Evolutionary conservation across 2,329 filamentous ascomycete species (phyloP).

Genomic region (Pyrenophora graminea): DNA sequence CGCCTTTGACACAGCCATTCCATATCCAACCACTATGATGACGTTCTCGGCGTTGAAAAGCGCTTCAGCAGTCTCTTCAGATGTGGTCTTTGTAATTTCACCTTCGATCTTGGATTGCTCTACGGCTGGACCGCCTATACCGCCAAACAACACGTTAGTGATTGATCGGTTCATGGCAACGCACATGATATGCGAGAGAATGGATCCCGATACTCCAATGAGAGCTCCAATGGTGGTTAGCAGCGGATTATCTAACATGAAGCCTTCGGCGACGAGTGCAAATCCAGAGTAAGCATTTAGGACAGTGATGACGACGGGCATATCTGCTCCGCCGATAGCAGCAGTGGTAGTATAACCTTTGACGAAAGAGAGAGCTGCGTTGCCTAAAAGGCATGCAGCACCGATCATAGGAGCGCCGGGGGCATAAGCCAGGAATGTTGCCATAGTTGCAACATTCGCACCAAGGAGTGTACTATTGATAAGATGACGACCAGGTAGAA

Average conservation of each 20-base stretch:
- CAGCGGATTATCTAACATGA: slow-evolving; percentile 88
- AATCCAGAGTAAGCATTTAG: slow-evolving; percentile 91
- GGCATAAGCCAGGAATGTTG: slow-evolving; percentile 79
- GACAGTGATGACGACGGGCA: slow-evolving; percentile 90
- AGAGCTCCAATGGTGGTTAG: slow-evolving; percentile 83
- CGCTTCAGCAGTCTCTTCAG: slow-evolving; percentile 80
- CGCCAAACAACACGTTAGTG: slow-evolving; percentile 88
- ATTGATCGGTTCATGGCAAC: slow-evolving; percentile 90
- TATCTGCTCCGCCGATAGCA: slow-evolving; percentile 89
- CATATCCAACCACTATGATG: slow-evolving; percentile 89
- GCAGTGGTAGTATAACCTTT: slow-evolving; percentile 88
- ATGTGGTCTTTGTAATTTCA: slow-evolving; percentile 73
- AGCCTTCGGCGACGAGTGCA: slow-evolving; percentile 84
- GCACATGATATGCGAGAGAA: slow-evolving; percentile 71
- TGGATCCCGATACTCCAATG: slow-evolving; percentile 86
- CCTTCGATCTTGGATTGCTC: slow-evolving; percentile 78
- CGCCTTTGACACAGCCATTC: slow-evolving; percentile 92
- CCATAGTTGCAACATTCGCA: slow-evolving; percentile 80
- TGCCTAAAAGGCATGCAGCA: slow-evolving; percentile 75
- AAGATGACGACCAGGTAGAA: slow-evolving; percentile 73
- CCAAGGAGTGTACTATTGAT: slow-evolving; percentile 76
- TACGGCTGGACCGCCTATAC: slow-evolving; percentile 67
- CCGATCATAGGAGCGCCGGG: slow-evolving; percentile 79
- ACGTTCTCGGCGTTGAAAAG: slow-evolving; percentile 78
- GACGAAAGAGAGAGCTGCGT: slow-evolving; percentile 75